Conservation (phyloP, 805 yeast species). For the Kazachstania bromeliacearum region DNA sequence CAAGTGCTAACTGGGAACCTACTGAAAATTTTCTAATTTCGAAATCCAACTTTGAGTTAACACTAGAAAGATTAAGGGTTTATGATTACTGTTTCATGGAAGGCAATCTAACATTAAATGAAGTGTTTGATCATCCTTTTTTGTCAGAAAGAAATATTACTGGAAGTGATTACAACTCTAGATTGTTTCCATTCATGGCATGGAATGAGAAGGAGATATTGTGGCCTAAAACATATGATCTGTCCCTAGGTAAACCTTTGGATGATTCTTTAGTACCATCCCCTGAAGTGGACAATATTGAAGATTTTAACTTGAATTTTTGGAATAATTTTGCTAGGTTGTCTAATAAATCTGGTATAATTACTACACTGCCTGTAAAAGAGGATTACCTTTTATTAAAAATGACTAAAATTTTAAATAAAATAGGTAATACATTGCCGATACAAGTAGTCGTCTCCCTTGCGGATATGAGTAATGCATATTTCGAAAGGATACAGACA, state of each 20-base stretch:
- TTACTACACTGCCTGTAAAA: slow-evolving; percentile 16
- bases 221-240: slow-evolving; percentile 16
- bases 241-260: not conserved
- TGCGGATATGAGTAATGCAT: slow-evolving; percentile 15
- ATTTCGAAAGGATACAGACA: slow-evolving; percentile 7
- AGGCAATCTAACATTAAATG: not conserved
- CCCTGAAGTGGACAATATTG: not conserved
- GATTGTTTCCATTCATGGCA: slow-evolving; percentile 24
- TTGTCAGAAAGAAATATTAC: not conserved
- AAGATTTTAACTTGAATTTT: slow-evolving; percentile 14
- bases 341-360: slow-evolving; percentile 25
- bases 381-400: slow-evolving; percentile 14
- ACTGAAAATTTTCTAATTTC: not conserved
- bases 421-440: slow-evolving; percentile 19
- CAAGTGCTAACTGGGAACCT: slow-evolving; percentile 6
- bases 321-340: slow-evolving; percentile 19
- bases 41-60: not conserved
- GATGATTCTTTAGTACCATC: slow-evolving; percentile 4
- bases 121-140: not conserved
- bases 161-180: slow-evolving; percentile 10
- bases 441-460: slow-evolving; percentile 25
- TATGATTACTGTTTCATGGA: slow-evolving; percentile 23
- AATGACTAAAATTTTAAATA: slow-evolving; percentile 17
- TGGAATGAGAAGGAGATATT: slow-evolving; percentile 6
- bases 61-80: slow-evolving; percentile 20